These are phyloP conservation scores for Alternaria ventricosa DNA, from an alignment of 2,329 filamentous ascomycete species.

Conservation along the genomic window DNA sequence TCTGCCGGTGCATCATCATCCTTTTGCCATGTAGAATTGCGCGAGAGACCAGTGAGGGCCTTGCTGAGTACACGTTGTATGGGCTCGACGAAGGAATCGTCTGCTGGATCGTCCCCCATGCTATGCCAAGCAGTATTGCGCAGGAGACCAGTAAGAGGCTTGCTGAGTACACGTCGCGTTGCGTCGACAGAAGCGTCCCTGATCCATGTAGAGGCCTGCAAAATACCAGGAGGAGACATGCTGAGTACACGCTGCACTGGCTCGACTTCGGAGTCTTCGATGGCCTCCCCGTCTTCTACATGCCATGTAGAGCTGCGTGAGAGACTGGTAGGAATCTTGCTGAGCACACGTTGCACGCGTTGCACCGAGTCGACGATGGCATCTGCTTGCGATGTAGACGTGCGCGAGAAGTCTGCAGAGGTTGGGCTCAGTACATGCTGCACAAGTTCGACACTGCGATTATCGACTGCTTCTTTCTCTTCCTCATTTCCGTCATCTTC, in stretches of 20 bases:
- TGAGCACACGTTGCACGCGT: not conserved
- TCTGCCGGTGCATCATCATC: not conserved
- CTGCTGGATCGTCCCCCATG: not conserved
- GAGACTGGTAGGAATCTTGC: not conserved
- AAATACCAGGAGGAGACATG: not conserved
- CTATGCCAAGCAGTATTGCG: not conserved
- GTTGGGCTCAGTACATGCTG: not conserved
- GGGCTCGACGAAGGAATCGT: not conserved
- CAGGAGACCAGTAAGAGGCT: not conserved
- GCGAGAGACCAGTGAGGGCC: not conserved
- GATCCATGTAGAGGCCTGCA: not conserved
- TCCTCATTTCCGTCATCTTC: not conserved
- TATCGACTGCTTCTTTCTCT: not conserved
- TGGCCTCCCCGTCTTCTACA: not conserved
- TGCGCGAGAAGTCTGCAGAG: not conserved
- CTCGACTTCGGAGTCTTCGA: not conserved
- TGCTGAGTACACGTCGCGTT: not conserved
- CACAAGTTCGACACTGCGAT: not conserved
- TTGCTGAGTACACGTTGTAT: not conserved
- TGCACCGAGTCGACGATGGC: not conserved
- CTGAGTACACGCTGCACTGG: not conserved
- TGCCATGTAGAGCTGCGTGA: not conserved
- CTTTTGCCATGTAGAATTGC: not conserved
- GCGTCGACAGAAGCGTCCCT: not conserved
- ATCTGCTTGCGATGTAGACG: not conserved